phyloP scores from a whole-genome alignment of 2,329 filamentous ascomycete genomes.

The Rhytidhysteron rufulum region DNA sequence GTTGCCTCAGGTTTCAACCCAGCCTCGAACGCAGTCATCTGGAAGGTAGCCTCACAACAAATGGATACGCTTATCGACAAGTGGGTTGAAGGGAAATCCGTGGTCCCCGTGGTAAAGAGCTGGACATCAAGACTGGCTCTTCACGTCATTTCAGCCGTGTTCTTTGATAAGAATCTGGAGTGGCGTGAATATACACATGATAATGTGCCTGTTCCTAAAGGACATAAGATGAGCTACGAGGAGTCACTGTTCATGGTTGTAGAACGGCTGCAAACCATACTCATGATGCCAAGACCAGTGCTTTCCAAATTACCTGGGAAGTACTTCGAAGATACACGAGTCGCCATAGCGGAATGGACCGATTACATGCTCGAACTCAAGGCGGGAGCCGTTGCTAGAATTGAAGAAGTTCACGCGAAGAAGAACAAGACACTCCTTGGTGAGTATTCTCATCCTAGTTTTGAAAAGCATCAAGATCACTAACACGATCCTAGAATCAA shows the following conservation, averaged over 20 bases:
- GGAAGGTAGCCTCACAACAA: constrained; percentile 9
- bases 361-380: constrained; percentile 7
- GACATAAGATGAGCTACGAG: constrained; percentile 4
- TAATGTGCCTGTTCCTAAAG: neutral
- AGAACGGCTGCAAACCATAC: constrained; percentile 5
- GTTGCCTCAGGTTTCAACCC: constrained; percentile 5
- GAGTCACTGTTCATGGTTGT: constrained; percentile 9
- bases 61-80: constrained; percentile 4
- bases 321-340: constrained; percentile 3
- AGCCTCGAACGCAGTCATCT: constrained; percentile 5
- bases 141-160: constrained; percentile 8
- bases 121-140: constrained; percentile 9
- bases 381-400: neutral
- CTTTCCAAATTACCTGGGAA: constrained; percentile 5
- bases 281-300: constrained; percentile 7
- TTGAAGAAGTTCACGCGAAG: constrained; percentile 4
- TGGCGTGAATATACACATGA: constrained; percentile 7
- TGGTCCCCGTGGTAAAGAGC: constrained; percentile 2
- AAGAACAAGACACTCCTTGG: constrained; percentile 17
- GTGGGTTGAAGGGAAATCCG: constrained; percentile 2
- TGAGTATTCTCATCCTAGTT: no score
- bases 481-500: constrained; percentile 10
- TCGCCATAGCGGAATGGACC: constrained; percentile 5
- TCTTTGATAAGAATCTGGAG: constrained; percentile 6
- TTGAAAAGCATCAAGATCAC: no score